Base-by-base conservation (phyloP, 768 basidiomycete genomes). In the Boletus vinaceobasis region DNA sequence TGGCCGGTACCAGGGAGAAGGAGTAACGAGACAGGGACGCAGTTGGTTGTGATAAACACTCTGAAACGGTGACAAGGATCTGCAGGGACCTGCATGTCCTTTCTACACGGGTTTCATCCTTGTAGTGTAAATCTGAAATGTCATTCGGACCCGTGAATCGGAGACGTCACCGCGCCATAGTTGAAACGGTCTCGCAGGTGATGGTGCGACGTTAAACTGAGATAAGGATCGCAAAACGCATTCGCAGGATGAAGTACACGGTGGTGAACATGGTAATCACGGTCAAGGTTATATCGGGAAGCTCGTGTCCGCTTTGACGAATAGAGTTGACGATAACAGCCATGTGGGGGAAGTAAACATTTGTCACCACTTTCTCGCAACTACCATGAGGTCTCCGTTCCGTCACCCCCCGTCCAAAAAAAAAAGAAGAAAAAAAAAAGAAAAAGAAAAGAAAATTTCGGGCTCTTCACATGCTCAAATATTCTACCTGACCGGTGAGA, bases 51-150 rank as follows among this genome's bases (percentile, higher is more conserved):
- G 52, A 63, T 55, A 40, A 45, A 35, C 55, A 39, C 43, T 46
- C 49, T 65, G 60, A 63, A 65, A 65, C 63, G 35, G 37, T 23
- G 42, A 56, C 43, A 17, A 59, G 40, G 65, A 66, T 65, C 59
- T 67, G 40, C 62, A 67, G 42, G 50, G 56, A 59, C 60, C 61
- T 63, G 32, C 58, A 32, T 49, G 35, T 43, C 39, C 33, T 53
- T 55, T 53, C 48, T 47, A 23, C 55, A 36, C 32, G 38, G 32
- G 48, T 56, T 58, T 58, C 52, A 57, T n/a, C 17, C 36, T 54
- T 48, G 52, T 50, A 63, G 55, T 52, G 42, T 54, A 49, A 47
- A 63, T 56, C 56, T 37, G 55, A 57, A 52, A 61, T 57, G 52
- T 52, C 53, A 57, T 21, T 51, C 50, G 31, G 27, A 46, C 55